A percentile compares a stretch with the other conserved stretches of the same genome.
phyloP scores from a whole-genome alignment of 352 stramenopile genomes.

The Pythium plurisporium region DNA sequence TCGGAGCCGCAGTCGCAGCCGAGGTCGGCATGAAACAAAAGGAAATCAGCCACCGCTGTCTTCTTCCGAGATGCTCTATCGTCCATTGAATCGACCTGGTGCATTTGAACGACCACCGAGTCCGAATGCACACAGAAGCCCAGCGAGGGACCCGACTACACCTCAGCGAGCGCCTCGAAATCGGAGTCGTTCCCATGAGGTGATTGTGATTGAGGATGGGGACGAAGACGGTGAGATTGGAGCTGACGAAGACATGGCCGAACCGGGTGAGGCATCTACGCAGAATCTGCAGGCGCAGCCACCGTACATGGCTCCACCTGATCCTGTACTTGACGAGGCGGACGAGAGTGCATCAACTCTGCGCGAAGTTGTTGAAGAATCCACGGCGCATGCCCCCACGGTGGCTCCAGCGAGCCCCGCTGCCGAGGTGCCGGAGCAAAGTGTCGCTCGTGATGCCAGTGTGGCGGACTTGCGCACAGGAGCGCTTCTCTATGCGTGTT shows the following conservation, averaged over 20 bases:
- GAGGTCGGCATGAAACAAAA: background rate
- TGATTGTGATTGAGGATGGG: slow-evolving; percentile 73
- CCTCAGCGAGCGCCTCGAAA: background rate
- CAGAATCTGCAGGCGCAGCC: background rate
- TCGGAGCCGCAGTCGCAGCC: slow-evolving; percentile 10
- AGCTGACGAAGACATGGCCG: background rate
- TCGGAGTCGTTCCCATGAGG: slow-evolving; percentile 22
- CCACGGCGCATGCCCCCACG: background rate
- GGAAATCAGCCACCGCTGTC: background rate
- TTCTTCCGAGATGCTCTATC: slow-evolving; percentile 18
- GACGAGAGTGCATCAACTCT: background rate
- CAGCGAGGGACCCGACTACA: no score
- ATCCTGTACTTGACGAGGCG: slow-evolving; percentile 21
- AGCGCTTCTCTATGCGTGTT: slow-evolving; percentile 54
- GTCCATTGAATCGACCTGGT: slow-evolving; percentile 22
- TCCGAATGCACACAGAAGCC: no score
- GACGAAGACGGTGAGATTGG: slow-evolving; percentile 28
- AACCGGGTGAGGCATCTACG: background rate
- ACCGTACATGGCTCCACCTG: slow-evolving; percentile 31
- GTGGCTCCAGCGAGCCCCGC: background rate
- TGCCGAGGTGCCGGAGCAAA: background rate
- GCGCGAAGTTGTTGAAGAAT: background rate
- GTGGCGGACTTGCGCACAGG: slow-evolving; percentile 37
- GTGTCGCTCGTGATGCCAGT: background rate
- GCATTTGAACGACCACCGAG: background rate